Evolutionary conservation across 2,329 filamentous ascomycete species (phyloP).

Genomic region (Tolypocladium ovalisporum): DNA sequence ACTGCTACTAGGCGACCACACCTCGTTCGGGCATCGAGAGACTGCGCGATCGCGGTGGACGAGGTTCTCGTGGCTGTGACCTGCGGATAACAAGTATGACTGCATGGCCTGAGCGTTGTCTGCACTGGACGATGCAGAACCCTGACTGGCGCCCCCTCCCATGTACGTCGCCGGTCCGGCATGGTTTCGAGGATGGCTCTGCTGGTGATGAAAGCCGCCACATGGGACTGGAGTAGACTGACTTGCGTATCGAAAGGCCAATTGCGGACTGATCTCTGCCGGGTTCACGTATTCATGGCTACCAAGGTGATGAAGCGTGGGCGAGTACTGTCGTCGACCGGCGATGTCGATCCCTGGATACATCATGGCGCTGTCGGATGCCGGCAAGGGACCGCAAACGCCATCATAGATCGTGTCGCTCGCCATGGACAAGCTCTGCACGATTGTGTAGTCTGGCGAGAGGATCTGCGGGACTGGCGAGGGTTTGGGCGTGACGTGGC

Average conservation of each 20-base stretch:
- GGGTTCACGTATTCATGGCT: not conserved
- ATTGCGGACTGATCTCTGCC: not conserved
- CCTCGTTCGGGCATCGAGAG: not conserved
- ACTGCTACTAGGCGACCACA: not conserved
- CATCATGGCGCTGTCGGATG: not conserved
- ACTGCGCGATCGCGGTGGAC: not conserved
- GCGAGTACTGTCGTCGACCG: not conserved
- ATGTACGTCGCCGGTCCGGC: not conserved
- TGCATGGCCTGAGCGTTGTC: not conserved
- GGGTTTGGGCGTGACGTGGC: not conserved
- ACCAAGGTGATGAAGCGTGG: not conserved
- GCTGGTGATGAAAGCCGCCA: not conserved
- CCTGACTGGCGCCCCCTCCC: not conserved
- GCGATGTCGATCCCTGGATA: not conserved
- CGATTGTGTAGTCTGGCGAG: conserved; percentile 1
- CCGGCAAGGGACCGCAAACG: not conserved
- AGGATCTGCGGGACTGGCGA: not conserved
- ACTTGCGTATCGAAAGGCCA: not conserved
- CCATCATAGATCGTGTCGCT: conserved; percentile 2
- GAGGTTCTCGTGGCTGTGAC: not conserved
- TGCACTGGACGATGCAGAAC: not conserved
- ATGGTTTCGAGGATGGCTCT: not conserved
- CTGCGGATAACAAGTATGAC: not conserved
- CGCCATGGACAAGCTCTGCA: conserved; percentile 3
- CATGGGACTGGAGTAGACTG: not conserved